Evolutionary conservation across 2,329 filamentous ascomycete genomes (phyloP), one percentile per base, ranked within the genome.

Genomic region (Fusarium longipes): DNA sequence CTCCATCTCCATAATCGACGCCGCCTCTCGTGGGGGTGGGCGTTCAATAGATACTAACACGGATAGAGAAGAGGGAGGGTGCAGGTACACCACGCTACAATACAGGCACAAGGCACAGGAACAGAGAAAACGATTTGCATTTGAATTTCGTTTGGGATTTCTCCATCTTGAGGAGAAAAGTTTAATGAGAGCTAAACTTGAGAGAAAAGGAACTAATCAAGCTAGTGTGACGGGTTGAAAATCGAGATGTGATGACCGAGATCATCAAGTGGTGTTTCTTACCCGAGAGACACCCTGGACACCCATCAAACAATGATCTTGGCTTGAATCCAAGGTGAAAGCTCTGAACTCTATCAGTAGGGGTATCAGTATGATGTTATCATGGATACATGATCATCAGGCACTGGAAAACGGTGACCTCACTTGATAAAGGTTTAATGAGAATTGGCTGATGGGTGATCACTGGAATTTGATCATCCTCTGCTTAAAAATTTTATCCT

Each of bases 381-480:
- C 39, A 30, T n/a, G n/a, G n/a, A 25, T 30, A n/a, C 30, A 40
- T 39, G 61, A 70, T 61, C 67, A 66, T 62, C 65, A 69, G 68
- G 56, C 47, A 65, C 58, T 68, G 35, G 14, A 54, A 25, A 47
- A 47, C 8, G 18, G 48, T 65, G 65, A 63, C 40, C 66, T 71
- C 66, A 63, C 47, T 57, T 30, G 45, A 40, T 29, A 40, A 11
- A 40, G 3, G 20, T 10, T 17, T 9, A 15, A 24, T n/a, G 38
- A 5, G 20, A 40, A 24, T 40, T 40, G 17, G 20, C 38, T 40
- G 38, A 40, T 40, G 8, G 22, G 7, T n/a, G n/a, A n/a, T n/a
- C 14, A 43, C 59, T 42, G 65, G 55, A 68, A 68, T 66, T 49
- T 66, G 65, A 68, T 68, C 65, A 62, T 30, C 55, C n/a, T 44